Evolutionary conservation across 2,329 filamentous ascomycete genomes (phyloP), one percentile per base, ranked within the genome.

Genomic region (Cladobotryum mycophilum): DNA sequence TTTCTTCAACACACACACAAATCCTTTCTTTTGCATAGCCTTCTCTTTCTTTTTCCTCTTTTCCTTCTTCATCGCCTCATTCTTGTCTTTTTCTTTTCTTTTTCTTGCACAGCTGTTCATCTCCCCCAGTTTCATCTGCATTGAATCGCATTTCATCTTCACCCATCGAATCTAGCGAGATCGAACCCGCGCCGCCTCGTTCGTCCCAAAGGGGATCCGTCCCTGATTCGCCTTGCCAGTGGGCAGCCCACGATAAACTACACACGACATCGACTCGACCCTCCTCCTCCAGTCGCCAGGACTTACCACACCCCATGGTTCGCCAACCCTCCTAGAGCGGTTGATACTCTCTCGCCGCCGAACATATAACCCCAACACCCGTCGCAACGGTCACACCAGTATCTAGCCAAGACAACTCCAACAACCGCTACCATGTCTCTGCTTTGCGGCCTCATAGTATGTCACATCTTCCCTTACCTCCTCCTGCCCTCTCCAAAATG

Each of bases 371-470:
- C 34, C 34, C 40, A 22, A 22, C 37, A 13, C 25, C 40, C 40
- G 40, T 22, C 15, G 15, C 40, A 42, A 18, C 45, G 41, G 41
- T 42, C 45, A 20, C 46, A 35, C 34, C 25, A 48, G 42, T 41
- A 11, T 38, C 13, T n/a, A 30, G 20, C 22, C 46, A 35, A 41
- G 40, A 33, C 38, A 47, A 15, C 30, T 25, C 33, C 45, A 33
- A 33, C 33, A 40, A 43, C 36, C 34, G 47, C 17, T 47, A 52
- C 51, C 40, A 62, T 62, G 60, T 17, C 54, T 30, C 49, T 60
- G 15, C 38, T 49, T 30, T 62, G 60, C 43, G 58, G 60, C 15
- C 51, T 62, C 36, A 56, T 60, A 36, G 62, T 64, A 59, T 20
- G 60, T 52, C 25, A 45, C 14, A 20, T 11, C 33, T n/a, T 36